phyloP scores from a whole-genome alignment of 2,329 filamentous ascomycete genomes.

The Clarireedia sp. region DNA sequence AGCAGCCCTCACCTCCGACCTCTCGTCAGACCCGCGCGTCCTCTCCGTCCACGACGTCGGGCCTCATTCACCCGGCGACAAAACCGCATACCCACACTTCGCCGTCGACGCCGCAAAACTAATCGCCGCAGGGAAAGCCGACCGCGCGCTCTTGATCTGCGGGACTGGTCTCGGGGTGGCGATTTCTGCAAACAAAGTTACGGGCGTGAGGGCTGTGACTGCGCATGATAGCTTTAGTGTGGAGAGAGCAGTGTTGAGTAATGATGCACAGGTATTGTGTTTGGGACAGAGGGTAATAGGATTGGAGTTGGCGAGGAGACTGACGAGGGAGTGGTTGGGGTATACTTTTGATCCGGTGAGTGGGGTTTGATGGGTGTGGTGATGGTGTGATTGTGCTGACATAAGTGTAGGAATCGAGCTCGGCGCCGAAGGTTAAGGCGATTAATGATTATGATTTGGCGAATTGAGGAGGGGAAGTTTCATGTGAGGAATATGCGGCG shows the following conservation, averaged over 20 bases:
- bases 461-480: conserved; percentile 1
- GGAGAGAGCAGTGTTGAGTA: conserved; percentile 72
- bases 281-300: conserved; percentile 80
- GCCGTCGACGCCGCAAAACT: conserved; percentile 63
- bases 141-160: conserved; percentile 76
- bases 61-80: conserved; percentile 54
- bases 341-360: conserved; percentile 68
- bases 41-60: conserved; percentile 66
- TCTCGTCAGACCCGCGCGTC: conserved; percentile 60
- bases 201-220: conserved; percentile 77
- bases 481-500: background rate
- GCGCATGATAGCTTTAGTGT: conserved; percentile 82
- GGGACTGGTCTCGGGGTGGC: conserved; percentile 82
- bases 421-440: conserved; percentile 21
- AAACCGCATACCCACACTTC: conserved; percentile 74
- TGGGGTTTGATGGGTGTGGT: conserved; percentile 19
- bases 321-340: conserved; percentile 77
- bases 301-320: conserved; percentile 66
- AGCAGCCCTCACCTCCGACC: conserved; percentile 64
- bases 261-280: conserved; percentile 81
- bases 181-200: conserved; percentile 83
- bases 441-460: conserved; percentile 23
- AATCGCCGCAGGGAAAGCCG: conserved; percentile 55
- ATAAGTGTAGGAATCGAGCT: conserved; percentile 16
- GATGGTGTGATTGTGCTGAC: background rate